These are phyloP conservation scores for Agastache rugosa DNA, from an alignment of 257 asterid species.

Conservation along the genomic window DNA sequence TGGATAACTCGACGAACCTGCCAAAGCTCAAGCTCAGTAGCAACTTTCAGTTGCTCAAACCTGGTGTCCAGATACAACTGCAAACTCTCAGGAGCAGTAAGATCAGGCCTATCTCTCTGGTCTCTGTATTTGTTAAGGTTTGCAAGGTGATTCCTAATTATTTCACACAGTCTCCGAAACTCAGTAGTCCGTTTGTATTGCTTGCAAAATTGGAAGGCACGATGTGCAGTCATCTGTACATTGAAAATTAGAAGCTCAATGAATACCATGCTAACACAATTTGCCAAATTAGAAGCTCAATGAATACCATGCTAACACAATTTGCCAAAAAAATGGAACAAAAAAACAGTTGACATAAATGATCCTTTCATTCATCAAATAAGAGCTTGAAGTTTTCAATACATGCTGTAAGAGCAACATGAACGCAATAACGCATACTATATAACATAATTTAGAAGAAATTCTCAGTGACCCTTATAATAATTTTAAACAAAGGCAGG, in stretches of 20 bases:
- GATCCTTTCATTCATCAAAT: background rate
- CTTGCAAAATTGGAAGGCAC: slow-evolving; percentile 97
- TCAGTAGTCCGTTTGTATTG: slow-evolving; percentile 93
- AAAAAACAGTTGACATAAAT: background rate
- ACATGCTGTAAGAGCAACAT: background rate
- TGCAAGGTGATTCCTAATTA: slow-evolving; percentile 84
- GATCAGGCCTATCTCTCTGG: slow-evolving; percentile 95
- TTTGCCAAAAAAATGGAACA: background rate
- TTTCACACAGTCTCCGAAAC: slow-evolving; percentile 88
- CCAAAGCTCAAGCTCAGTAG: slow-evolving; percentile 94
- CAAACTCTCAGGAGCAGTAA: slow-evolving; percentile 85
- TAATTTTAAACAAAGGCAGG: background rate
- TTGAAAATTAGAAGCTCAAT: slow-evolving; percentile 23
- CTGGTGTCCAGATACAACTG: slow-evolving; percentile 91
- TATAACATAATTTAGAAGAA: background rate
- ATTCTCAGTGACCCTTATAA: background rate
- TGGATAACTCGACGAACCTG: slow-evolving; percentile 62
- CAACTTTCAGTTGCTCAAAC: slow-evolving; percentile 92
- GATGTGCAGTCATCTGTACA: slow-evolving; percentile 92
- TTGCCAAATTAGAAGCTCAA: slow-evolving; percentile 19
- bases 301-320: slow-evolving; percentile 2
- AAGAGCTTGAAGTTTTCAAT: background rate
- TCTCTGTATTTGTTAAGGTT: slow-evolving; percentile 92
- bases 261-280: slow-evolving; percentile 8
- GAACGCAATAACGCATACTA: background rate